Conservation (phyloP, 306 rosid species). For the Cyamopsis tetragonoloba region DNA sequence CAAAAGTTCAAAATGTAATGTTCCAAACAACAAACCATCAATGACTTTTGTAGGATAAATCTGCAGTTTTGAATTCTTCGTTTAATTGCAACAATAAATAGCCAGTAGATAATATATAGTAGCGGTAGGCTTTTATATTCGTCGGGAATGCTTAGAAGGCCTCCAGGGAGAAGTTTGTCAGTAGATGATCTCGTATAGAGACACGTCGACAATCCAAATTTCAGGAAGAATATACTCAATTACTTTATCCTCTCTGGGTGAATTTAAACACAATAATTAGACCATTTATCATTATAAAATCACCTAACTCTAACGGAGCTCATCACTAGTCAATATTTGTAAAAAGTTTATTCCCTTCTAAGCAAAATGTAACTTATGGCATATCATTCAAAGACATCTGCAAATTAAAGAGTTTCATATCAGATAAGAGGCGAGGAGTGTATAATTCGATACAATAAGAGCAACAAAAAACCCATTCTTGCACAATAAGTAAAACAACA, state of each 20-base stretch:
- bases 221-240: background rate
- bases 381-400: background rate
- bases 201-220: background rate
- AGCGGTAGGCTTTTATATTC: background rate
- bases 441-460: background rate
- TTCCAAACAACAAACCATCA: background rate
- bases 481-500: slow-evolving; percentile 10
- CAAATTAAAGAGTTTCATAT: background rate
- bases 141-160: background rate
- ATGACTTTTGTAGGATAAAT: background rate
- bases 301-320: background rate
- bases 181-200: background rate
- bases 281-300: background rate
- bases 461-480: slow-evolving; percentile 6
- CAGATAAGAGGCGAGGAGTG: background rate
- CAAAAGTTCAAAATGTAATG: background rate
- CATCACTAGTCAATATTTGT: background rate
- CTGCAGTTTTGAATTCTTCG: background rate
- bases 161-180: background rate
- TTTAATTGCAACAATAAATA: background rate
- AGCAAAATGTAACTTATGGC: background rate
- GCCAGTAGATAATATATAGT: background rate
- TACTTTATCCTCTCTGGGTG: background rate
- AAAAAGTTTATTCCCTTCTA: background rate
- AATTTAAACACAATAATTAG: background rate